Evolutionary conservation across 371 early-diverging fungal genomes (phyloP).

Genomic region (Capillidium heterosporum): DNA sequence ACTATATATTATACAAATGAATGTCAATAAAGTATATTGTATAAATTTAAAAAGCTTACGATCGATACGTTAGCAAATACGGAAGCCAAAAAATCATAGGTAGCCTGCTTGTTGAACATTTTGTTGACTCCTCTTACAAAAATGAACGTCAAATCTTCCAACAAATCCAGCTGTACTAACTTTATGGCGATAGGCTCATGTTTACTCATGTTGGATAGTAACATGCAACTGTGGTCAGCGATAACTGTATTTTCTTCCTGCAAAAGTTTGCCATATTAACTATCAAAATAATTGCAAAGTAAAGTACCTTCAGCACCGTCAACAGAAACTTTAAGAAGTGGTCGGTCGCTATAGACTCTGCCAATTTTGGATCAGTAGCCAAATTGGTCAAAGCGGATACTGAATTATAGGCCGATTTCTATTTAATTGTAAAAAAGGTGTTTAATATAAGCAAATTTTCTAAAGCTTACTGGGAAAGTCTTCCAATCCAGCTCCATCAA

Average conservation of each 20-base stretch:
- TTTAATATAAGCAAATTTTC: neutral
- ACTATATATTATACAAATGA: constrained; percentile 11
- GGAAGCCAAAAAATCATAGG: constrained; percentile 68
- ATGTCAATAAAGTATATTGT: neutral
- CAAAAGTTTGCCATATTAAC: neutral
- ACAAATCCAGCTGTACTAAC: constrained; percentile 28
- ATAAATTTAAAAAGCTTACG: constrained; percentile 15
- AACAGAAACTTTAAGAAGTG: neutral
- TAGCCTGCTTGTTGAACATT: constrained; percentile 61
- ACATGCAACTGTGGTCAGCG: constrained; percentile 73
- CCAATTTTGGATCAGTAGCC: constrained; percentile 20
- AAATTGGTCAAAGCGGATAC: constrained; percentile 66
- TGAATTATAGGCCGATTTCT: constrained; percentile 70
- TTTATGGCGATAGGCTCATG: constrained; percentile 28
- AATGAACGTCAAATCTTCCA: constrained; percentile 73
- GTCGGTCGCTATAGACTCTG: neutral
- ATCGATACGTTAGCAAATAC: constrained; percentile 81
- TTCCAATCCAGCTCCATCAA: neutral
- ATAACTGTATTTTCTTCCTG: constrained; percentile 22
- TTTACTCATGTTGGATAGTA: constrained; percentile 82
- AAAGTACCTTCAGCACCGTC: neutral
- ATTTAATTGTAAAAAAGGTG: neutral
- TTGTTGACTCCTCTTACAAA: constrained; percentile 64
- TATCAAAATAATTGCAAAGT: neutral
- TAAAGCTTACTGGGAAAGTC: constrained; percentile 1